Conservation (phyloP, 768 basidiomycete genomes). For the Amanita brunnescens region DNA sequence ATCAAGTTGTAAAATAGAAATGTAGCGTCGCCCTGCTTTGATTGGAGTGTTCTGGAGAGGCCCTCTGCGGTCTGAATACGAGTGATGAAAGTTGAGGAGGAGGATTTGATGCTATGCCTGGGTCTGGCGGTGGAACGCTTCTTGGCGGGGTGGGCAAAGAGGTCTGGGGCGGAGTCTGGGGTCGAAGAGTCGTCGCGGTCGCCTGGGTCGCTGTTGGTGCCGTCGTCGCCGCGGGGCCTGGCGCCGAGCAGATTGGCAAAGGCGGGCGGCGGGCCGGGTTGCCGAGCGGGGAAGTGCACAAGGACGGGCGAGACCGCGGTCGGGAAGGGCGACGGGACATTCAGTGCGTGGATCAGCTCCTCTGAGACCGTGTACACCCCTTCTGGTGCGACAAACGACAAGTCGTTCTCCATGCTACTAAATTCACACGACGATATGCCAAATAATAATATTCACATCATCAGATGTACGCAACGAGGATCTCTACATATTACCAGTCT, state of each 20-base stretch:
- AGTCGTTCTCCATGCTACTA: not conserved
- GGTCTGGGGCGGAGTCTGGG: constrained; percentile 35
- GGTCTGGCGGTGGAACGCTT: constrained; percentile 59
- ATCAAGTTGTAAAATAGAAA: constrained; percentile 85
- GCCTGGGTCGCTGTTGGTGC: constrained; percentile 40
- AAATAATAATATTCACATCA: too few species aligned
- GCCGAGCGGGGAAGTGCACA: constrained; percentile 53
- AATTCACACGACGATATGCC: too few species aligned
- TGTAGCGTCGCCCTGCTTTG: constrained; percentile 77
- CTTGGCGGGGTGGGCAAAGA: constrained; percentile 61
- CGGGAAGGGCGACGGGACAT: constrained; percentile 36
- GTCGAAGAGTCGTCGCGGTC: constrained; percentile 32
- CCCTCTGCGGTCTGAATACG: constrained; percentile 79
- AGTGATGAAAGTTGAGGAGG: constrained; percentile 88
- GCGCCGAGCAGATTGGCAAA: constrained; percentile 62
- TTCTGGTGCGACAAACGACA: constrained; percentile 38
- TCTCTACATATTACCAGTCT: not conserved
- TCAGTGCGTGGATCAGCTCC: constrained; percentile 45
- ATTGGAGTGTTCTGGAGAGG: constrained; percentile 56
- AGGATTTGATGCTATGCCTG: constrained; percentile 87
- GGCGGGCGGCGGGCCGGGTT: constrained; percentile 45
- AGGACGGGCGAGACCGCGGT: constrained; percentile 54
- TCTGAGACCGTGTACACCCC: constrained; percentile 86
- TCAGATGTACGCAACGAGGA: too few species aligned
- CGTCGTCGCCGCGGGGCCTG: constrained; percentile 46